These are phyloP conservation scores for Raffaelea albimanens DNA, from an alignment of 2,329 filamentous ascomycete genomes.

Conservation along the genomic window DNA sequence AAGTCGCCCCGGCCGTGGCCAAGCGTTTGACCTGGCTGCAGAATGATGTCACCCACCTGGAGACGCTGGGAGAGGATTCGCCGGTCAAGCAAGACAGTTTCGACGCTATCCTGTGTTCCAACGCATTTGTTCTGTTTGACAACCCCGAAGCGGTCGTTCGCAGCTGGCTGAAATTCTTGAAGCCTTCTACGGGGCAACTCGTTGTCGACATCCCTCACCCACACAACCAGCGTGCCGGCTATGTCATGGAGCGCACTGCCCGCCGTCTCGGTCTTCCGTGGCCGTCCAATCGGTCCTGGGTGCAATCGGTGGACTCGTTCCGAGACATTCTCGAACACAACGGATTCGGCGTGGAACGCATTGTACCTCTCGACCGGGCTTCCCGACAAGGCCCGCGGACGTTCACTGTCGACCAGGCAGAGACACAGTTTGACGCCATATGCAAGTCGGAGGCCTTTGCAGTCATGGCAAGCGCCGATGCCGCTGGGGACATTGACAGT, in stretches of 20 bases:
- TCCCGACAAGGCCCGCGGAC: constrained; percentile 16
- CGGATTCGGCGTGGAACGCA: constrained; percentile 18
- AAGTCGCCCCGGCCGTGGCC: constrained; percentile 5
- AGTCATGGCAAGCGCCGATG: background rate
- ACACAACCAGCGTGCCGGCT: constrained; percentile 16
- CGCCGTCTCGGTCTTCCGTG: constrained; percentile 15
- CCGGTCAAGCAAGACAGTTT: constrained; percentile 12
- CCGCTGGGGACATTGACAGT: constrained; percentile 3
- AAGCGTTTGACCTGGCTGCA: too few species aligned
- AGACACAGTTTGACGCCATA: constrained; percentile 20
- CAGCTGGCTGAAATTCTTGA: constrained; percentile 15
- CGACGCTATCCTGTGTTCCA: constrained; percentile 22
- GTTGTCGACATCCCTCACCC: constrained; percentile 25
- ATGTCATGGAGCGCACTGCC: constrained; percentile 19
- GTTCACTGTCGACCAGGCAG: constrained; percentile 17
- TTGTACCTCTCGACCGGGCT: constrained; percentile 17
- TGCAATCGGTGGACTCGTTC: constrained; percentile 20
- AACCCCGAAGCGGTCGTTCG: constrained; percentile 16
- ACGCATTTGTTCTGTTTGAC: constrained; percentile 23
- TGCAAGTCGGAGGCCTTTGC: constrained; percentile 11
- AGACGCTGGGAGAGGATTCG: too few species aligned
- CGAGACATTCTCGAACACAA: constrained; percentile 16
- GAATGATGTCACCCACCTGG: too few species aligned
- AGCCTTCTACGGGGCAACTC: constrained; percentile 6
- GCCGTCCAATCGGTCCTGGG: constrained; percentile 21